Evolutionary conservation across 495 filamentous ascomycete species (phyloP).

Genomic region (Xylaria flabelliformis): DNA sequence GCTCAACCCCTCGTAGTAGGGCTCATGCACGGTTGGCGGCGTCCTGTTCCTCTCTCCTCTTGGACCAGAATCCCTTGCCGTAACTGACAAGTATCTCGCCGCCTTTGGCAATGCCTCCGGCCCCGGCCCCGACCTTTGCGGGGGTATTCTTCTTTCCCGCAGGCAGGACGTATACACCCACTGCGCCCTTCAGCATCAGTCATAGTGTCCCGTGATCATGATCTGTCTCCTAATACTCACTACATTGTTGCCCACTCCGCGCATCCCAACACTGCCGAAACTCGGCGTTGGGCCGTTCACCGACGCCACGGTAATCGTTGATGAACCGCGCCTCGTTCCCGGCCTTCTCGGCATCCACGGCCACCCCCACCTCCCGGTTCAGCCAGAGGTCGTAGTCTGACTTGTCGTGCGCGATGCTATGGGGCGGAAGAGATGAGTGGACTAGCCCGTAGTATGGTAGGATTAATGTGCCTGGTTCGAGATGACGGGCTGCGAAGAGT

Average conservation of each 20-base stretch:
- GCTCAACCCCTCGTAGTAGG: background rate
- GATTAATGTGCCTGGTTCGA: constrained; percentile 64
- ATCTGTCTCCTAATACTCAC: background rate
- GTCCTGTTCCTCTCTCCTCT: constrained; percentile 15
- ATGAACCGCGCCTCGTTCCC: constrained; percentile 77
- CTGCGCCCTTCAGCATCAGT: constrained; percentile 18
- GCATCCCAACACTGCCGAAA: constrained; percentile 62
- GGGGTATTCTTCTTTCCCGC: constrained; percentile 60
- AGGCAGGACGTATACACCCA: constrained; percentile 67
- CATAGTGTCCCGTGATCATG: constrained; percentile 18
- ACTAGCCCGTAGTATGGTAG: constrained; percentile 70
- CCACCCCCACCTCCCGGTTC: constrained; percentile 62
- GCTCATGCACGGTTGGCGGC: background rate
- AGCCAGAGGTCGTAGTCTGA: constrained; percentile 74
- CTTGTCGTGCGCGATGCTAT: constrained; percentile 42
- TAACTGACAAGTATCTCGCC: constrained; percentile 70
- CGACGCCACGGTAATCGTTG: constrained; percentile 76
- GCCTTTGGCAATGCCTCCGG: constrained; percentile 57
- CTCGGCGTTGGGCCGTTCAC: constrained; percentile 62
- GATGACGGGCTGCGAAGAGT: constrained; percentile 65
- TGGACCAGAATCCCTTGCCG: constrained; percentile 72
- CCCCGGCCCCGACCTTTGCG: constrained; percentile 53
- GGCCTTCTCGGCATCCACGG: constrained; percentile 64
- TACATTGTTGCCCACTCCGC: constrained; percentile 54
- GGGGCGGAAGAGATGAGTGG: constrained; percentile 53